A percentile compares a stretch with the other conserved stretches of the same genome.
Evolutionary conservation across 108 stramenopile species (phyloP).

Genomic region (Nitzschia sp.): DNA sequence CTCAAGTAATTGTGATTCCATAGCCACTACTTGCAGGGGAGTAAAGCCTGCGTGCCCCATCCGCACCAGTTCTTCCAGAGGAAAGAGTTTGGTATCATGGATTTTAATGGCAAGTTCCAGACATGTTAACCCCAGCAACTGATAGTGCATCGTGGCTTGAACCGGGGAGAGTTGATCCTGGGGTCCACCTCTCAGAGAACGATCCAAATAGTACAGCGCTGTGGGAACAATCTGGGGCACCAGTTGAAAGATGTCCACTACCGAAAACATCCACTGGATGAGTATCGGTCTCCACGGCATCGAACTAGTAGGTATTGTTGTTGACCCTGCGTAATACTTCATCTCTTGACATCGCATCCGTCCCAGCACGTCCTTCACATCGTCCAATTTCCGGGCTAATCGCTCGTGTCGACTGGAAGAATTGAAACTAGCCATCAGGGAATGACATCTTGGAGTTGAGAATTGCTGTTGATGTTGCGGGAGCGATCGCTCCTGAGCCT

Average conservation of each 20-base stretch:
- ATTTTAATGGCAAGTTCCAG: slow-evolving; percentile 26
- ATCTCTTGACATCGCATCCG: slow-evolving; percentile 10
- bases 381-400: slow-evolving; percentile 5
- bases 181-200: background rate
- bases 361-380: slow-evolving; percentile 16
- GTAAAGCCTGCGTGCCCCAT: slow-evolving; percentile 18
- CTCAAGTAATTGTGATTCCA: slow-evolving; percentile 9
- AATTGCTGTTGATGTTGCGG: background rate
- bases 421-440: background rate
- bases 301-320: background rate
- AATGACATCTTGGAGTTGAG: slow-evolving; percentile 3
- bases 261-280: slow-evolving; percentile 26
- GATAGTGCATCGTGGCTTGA: slow-evolving; percentile 3
- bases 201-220: slow-evolving; percentile 29
- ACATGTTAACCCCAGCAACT: slow-evolving; percentile 9
- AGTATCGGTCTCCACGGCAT: slow-evolving; percentile 9
- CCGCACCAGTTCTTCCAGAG: slow-evolving; percentile 13
- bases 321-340: background rate
- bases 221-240: slow-evolving; percentile 24
- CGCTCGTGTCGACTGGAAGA: too few species aligned
- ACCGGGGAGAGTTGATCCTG: background rate
- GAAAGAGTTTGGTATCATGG: slow-evolving; percentile 38
- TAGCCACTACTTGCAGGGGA: background rate
- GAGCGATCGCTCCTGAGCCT: background rate
- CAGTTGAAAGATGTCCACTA: slow-evolving; percentile 19